Evolutionary conservation across 2,329 filamentous ascomycete species (phyloP), one percentile per base, ranked within the genome.

Genomic region (Fusarium liriodendri): DNA sequence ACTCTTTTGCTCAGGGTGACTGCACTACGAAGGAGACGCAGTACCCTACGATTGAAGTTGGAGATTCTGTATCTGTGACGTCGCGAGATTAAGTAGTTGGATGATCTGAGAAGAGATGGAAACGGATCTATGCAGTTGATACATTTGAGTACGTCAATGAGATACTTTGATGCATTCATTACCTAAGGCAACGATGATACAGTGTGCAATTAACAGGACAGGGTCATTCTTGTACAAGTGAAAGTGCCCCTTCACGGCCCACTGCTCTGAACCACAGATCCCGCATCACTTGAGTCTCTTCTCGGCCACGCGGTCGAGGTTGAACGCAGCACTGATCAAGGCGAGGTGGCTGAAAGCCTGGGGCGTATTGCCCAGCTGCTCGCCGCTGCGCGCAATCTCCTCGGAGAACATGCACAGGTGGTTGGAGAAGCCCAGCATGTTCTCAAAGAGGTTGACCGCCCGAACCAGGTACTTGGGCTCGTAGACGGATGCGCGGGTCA

Each of bases 321-420:
- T 95, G 80, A 95, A 94, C 1, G 93, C 93, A 1, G 93, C 93
- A 79, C 91, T 94, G 77, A 95, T 90, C 78, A 94, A 87, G 3
- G 93, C 92, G 70, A 95, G 82, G 79, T 95, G 93, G 75, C 91
- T 94, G 75, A 95, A 95, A 0, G 93, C 93, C 82, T 95, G 93
- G 0, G 93, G 93, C 18, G 92, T 95, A 78, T 95, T 95, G 1
- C 93, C 93, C 68, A 95, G 85, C 83, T 95, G 93, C 82, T 95
- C 93, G 13, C 93, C 93, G 61, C 89, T 91, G 62, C 91, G 86
- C 6, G 92, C 89, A 76, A 95, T 95, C 83, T 95, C 93, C 80
- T 95, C 93, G 9, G 91, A 94, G 80, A 95, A 95, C 89, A 95
- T 95, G 76, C 88, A 89, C 64, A 95, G 82, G 80, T 95, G 93